Base-by-base conservation (phyloP, 345 rosid species). In the Firmiana major region DNA sequence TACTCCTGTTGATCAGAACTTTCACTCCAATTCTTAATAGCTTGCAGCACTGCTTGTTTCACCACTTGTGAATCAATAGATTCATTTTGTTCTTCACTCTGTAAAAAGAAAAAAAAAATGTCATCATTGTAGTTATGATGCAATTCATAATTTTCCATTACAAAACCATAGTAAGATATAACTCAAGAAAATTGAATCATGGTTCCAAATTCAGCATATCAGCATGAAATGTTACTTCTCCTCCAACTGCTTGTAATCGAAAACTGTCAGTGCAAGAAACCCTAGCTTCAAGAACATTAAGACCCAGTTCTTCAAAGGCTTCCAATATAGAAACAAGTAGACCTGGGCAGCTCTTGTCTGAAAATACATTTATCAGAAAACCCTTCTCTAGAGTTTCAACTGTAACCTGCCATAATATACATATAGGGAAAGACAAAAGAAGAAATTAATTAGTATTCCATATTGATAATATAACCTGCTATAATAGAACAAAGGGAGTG, bases 331-430 rank as follows among this genome's bases (percentile, higher is more conserved):
- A 85, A 74, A 90, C 97, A 46, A 95, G 95, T 82, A 93, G 78
- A 31, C 97, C 97, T 0, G 92, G 90, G 66, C 96, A 91, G 75
- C 86, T 88, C 82, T 86, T 86, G 57, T 83, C 90, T 36, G 90
- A 81, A 63, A 82, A 81, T 63, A 91, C 91, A 43, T 88, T 86
- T 79, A 95, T 86, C 51, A 93, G 79, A 73, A 91, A 91, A 28
- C 99, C 97, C 77, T 87, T 92, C 43, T 92, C 93, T 84, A 92
- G 86, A 81, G 87, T 86, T 86, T 91, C 94, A 74, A 95, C 98
- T 10, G 86, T 86, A 40, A 95, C 97, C 90, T 93, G 90, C 79
- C 71, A 48, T 17, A 63, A 22, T 45, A 34, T 12, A 36, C 11
- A 46, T 46, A 46, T 12, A 55, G 22, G 53, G 26, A 2, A 49